Percentiles rank a stretch among this genome's conserved stretches.
Conservation (phyloP, 768 basidiomycete genomes). For the Suillus sp. region DNA sequence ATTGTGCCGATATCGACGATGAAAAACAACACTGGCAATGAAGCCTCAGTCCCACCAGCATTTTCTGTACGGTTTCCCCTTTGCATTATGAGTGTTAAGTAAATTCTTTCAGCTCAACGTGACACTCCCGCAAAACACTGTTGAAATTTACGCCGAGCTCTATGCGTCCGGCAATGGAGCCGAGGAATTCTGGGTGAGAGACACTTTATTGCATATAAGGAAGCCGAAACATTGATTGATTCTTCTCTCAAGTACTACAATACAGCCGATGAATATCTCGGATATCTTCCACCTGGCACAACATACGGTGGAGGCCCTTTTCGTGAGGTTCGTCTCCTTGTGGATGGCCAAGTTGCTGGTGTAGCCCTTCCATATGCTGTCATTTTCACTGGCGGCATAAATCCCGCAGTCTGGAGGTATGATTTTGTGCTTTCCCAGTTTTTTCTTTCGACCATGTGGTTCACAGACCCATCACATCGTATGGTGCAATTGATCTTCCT, state of each 20-base stretch:
- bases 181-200: slow-evolving; percentile 78
- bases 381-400: slow-evolving; percentile 77
- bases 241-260: slow-evolving; percentile 60
- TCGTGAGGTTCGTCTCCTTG: slow-evolving; percentile 63
- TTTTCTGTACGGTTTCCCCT: slow-evolving; percentile 54
- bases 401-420: slow-evolving; percentile 68
- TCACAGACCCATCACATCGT: slow-evolving; percentile 69
- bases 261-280: slow-evolving; percentile 58
- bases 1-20: slow-evolving; percentile 74
- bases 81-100: background rate
- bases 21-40: slow-evolving; percentile 62
- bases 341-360: slow-evolving; percentile 58
- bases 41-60: slow-evolving; percentile 73
- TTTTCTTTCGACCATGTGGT: background rate
- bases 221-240: slow-evolving; percentile 9
- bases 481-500: slow-evolving; percentile 75
- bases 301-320: slow-evolving; percentile 53
- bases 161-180: slow-evolving; percentile 67
- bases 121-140: slow-evolving; percentile 69
- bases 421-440: background rate
- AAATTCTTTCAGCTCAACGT: slow-evolving; percentile 53
- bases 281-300: slow-evolving; percentile 51
- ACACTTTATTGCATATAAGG: background rate
- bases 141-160: slow-evolving; percentile 68
- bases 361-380: slow-evolving; percentile 58